Evolutionary conservation across 352 stramenopile species (phyloP), one percentile per base, ranked within the genome.

Genomic region (Globisporangium perplexum): DNA sequence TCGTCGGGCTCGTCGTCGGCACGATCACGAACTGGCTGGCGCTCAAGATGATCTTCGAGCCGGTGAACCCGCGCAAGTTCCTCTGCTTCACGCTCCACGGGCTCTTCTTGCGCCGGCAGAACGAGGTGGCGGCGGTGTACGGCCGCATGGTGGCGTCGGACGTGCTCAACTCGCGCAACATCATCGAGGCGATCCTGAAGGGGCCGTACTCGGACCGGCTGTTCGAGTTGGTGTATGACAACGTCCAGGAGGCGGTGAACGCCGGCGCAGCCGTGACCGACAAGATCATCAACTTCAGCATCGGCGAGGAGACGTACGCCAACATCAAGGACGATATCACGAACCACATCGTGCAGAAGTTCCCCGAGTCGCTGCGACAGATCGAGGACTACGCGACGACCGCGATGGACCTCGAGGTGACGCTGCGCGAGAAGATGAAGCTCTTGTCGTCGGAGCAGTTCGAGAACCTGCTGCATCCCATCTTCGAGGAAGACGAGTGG

Each of bases 401-500:
- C 20, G 91, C 90, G 5, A 87, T 98, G 65, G 79, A 94, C 38
- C 60, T 98, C 35, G 75, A 98, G 60, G 70, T 88, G 10, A 98
- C 91, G 15, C 73, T 98, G 41, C 75, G 85, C 26, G 81, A 95
- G 49, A 91, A 95, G 69, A 98, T 98, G 89, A 86, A 89, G 70
- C 74, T 82, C 57, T 65, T 90, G 70, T 87, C 68, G 28, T 92
- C 72, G 15, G 72, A 77, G 38, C 84, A 98, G 65, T 99, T 99
- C 67, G 96, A 99, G 68, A 77, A 95, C 44, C 68, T 99, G 22
- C 69, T 99, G 57, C 96, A 99, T 62, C 96, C 96, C 12, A 96
- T 98, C 18, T 99, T 99, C 71, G 86, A 99, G 68, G 96, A 99
- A 62, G 96, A 99, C 65, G 96, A 99, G 81, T 97, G 97, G 75